Evolutionary conservation across 2,329 filamentous ascomycete species (phyloP), one percentile per base, ranked within the genome.

Genomic region (Geosmithia flava): DNA sequence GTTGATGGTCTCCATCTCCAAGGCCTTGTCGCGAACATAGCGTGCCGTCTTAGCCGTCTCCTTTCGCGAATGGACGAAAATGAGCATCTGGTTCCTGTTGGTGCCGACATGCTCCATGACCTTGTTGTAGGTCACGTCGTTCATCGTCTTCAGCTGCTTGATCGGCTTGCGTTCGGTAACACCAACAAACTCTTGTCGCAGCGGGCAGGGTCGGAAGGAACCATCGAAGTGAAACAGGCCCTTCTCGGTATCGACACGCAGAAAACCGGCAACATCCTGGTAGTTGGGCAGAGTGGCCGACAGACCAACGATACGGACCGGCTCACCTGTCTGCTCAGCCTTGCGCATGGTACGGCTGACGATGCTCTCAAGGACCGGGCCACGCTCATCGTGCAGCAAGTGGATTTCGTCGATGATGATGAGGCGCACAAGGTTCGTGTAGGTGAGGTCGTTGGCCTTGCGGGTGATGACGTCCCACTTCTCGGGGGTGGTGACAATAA

Each of bases 401-500:
- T 98, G 93, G 55, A 98, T 97, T 67, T 98, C 93, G 58, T 98
- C 93, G 52, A 98, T 97, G 61, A 96, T 90, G 50, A 98, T 84
- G 11, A 98, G 76, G 40, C 91, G 84, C 23, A 98, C 93, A n/a
- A 98, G 78, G 58, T 94, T 95, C 16, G 90, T 98, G 66, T 98
- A 98, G 57, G 89, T 95, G 48, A 93, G 80, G 62, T 98, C 94
- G 2, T 91, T 96, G 7, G 91, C 90, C 67, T 98, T 98, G 67
- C 94, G 81, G 6, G 94, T 98, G 56, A 98, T 96, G 55, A 98
- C 91, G 66, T 98, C 93, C 86, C 89, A 98, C 69, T 98, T 98
- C 67, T 98, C 93, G 19, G 93, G 93, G 0, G 93, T 98, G 1
- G 93, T 98, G 50, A 98, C 90, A 56, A 98, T 98, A 56, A 98